Percentiles rank a stretch among this genome's conserved stretches.
Evolutionary conservation across 2,329 filamentous ascomycete genomes (phyloP).

Genomic region (Daldinia eschscholtzii): DNA sequence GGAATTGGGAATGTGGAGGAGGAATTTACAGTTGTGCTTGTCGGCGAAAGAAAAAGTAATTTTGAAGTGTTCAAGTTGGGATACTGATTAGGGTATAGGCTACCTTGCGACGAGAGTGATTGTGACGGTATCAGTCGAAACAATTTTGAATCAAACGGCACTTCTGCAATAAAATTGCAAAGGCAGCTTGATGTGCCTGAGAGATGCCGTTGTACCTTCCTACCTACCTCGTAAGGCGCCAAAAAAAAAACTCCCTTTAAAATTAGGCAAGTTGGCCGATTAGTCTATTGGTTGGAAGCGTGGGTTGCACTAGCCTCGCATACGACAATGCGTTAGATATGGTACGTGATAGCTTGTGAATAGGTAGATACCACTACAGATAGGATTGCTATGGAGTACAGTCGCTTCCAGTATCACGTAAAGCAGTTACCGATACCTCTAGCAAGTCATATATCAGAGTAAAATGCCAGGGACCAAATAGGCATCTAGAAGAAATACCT

Average conservation of each 20-base stretch:
- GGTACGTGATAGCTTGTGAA: not conserved
- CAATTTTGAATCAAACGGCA: not conserved
- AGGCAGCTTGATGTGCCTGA: not conserved
- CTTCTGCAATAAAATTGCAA: not conserved
- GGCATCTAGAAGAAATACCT: not conserved
- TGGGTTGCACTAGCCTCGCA: not conserved
- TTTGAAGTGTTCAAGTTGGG: not conserved
- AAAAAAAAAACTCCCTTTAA: not conserved
- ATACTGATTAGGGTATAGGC: not conserved
- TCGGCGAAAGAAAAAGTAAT: not conserved
- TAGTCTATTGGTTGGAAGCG: not conserved
- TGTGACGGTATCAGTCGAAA: not conserved
- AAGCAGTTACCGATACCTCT: not conserved
- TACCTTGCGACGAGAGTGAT: not conserved
- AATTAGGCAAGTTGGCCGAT: not conserved
- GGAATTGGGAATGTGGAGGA: not conserved
- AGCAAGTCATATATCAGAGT: not conserved
- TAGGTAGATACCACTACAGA: not conserved
- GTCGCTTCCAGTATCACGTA: not conserved
- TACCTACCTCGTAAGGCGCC: not conserved
- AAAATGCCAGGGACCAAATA: not conserved
- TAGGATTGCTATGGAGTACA: not conserved
- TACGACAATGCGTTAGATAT: not conserved
- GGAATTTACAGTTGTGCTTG: not conserved
- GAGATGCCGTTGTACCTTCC: not conserved